phyloP scores from a whole-genome alignment of 2,329 filamentous ascomycete genomes.

The Aphanoascus verrucosus region DNA sequence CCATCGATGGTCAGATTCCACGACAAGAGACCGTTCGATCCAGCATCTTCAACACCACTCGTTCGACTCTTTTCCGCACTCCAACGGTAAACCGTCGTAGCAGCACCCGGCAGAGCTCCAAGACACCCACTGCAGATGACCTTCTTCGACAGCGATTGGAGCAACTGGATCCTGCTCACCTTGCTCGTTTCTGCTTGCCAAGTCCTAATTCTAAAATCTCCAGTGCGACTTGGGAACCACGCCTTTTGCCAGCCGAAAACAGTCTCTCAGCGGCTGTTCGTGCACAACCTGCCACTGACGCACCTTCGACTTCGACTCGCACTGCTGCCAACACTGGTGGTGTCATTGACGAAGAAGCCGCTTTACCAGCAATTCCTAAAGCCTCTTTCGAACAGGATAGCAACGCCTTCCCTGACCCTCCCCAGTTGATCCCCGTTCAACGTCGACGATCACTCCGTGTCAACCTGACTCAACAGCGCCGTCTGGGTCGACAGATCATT shows the following conservation, averaged over 20 bases:
- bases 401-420: slow-evolving; percentile 15
- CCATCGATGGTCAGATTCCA: slow-evolving; percentile 1
- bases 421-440: slow-evolving; percentile 13
- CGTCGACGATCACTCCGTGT: not conserved
- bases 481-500: slow-evolving; percentile 15
- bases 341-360: slow-evolving; percentile 11
- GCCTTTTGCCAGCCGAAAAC: not conserved
- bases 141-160: slow-evolving; percentile 13
- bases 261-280: not conserved
- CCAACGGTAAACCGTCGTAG: slow-evolving; percentile 8
- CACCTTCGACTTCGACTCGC: not conserved
- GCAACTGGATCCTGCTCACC: slow-evolving; percentile 12
- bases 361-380: slow-evolving; percentile 1
- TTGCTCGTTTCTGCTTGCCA: slow-evolving; percentile 12
- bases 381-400: slow-evolving; percentile 11
- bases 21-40: slow-evolving; percentile 5
- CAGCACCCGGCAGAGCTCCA: slow-evolving; percentile 9
- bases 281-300: not conserved
- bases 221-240: not conserved
- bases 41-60: not conserved
- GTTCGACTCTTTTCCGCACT: slow-evolving; percentile 1
- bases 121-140: slow-evolving; percentile 8
- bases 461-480: slow-evolving; percentile 11
- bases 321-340: not conserved
- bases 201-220: not conserved